A percentile compares a stretch with the other conserved stretches of the same genome.
Evolutionary conservation across 768 basidiomycete genomes (phyloP).

Genomic region (Agaricus sinodeliciosus): DNA sequence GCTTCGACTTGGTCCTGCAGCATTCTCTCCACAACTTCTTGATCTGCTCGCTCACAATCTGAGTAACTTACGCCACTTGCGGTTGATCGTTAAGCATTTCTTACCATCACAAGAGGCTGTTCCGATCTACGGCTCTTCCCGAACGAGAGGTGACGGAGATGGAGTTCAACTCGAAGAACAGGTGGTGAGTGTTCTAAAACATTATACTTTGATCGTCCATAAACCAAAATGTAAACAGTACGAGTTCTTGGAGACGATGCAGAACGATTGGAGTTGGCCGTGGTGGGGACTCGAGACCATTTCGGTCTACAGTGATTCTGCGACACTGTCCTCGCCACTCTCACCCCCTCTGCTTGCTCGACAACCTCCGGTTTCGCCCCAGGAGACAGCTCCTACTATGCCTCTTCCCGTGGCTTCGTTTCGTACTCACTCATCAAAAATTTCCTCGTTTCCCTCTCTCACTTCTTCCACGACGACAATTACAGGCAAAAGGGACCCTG

Average conservation of each 20-base stretch:
- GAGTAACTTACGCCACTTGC: constrained; percentile 27
- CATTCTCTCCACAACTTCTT: constrained; percentile 34
- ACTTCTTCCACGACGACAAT: background rate
- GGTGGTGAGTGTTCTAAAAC: background rate
- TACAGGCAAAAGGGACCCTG: background rate
- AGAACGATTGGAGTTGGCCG: constrained; percentile 7
- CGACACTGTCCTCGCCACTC: constrained; percentile 2
- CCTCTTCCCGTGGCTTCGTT: background rate
- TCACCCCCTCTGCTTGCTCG: background rate
- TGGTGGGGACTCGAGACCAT: constrained; percentile 7
- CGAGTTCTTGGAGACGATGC: constrained; percentile 8
- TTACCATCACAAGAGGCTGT: constrained; percentile 19
- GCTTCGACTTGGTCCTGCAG: constrained; percentile 33
- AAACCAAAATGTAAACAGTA: background rate
- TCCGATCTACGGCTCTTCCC: background rate
- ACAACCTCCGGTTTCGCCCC: background rate
- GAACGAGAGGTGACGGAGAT: constrained; percentile 1
- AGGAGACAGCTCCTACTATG: background rate
- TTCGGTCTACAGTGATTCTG: background rate
- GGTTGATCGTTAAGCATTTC: constrained; percentile 33
- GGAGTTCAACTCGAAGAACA: constrained; percentile 5
- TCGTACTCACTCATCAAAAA: background rate
- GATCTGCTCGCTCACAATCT: constrained; percentile 33
- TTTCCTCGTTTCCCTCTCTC: background rate
- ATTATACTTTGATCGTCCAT: background rate